Percentiles rank a stretch among this genome's conserved stretches.
Conservation (phyloP, 306 rosid genomes). For the Carpinus viminea region DNA sequence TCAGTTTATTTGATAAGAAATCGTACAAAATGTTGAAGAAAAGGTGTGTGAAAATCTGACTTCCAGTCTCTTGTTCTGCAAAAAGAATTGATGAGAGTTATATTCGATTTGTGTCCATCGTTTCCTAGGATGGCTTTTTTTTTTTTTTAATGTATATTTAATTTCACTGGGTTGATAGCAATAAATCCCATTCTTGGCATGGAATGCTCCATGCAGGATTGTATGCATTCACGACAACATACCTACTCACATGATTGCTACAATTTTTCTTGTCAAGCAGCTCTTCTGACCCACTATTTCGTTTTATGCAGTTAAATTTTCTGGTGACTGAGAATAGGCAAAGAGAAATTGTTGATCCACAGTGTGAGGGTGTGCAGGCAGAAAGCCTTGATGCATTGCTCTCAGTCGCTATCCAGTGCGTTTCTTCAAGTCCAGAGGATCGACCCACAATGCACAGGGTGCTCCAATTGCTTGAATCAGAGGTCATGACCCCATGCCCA, state of each 20-base stretch:
- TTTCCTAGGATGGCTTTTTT: neutral
- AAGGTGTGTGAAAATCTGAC: no score
- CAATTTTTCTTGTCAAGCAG: conserved; percentile 20
- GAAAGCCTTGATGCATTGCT: conserved; percentile 94
- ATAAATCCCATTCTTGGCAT: neutral
- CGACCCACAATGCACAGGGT: conserved; percentile 98
- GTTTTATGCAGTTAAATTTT: conserved; percentile 73
- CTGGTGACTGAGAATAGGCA: conserved; percentile 76
- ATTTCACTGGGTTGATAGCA: neutral
- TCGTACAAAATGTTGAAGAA: no score
- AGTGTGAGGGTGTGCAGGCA: conserved; percentile 79
- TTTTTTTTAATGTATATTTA: neutral
- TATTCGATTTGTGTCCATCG: neutral
- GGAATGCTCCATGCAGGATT: neutral
- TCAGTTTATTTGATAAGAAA: no score
- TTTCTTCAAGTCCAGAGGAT: conserved; percentile 88
- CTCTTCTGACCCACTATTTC: conserved; percentile 29
- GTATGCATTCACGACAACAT: neutral
- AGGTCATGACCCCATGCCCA: conserved; percentile 96
- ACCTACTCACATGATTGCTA: neutral
- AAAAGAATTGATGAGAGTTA: neutral
- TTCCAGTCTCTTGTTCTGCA: no score
- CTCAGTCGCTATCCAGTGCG: conserved; percentile 78
- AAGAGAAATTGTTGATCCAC: conserved; percentile 77
- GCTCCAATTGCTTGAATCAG: conserved; percentile 90